Percentiles rank a stretch among this genome's conserved stretches.
Evolutionary conservation across 1,139 yeast genomes (phyloP).

Genomic region (Candida frijolesensis): DNA sequence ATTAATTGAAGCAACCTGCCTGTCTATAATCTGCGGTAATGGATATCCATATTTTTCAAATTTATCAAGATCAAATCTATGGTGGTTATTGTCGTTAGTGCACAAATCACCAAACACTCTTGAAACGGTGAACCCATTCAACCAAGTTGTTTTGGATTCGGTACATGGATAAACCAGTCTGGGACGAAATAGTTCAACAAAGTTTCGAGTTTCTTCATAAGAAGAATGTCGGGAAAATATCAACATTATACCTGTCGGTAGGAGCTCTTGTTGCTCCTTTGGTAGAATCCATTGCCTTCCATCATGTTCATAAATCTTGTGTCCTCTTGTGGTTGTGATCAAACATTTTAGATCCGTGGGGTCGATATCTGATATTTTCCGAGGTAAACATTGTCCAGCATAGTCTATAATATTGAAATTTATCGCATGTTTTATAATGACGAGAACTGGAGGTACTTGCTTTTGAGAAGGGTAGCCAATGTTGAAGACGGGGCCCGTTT

Average conservation of each 20-base stretch:
- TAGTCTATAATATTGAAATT: conserved; percentile 41
- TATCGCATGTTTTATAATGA: conserved; percentile 39
- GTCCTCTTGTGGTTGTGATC: conserved; percentile 25
- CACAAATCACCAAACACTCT: conserved; percentile 49
- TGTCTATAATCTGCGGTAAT: conserved; percentile 11
- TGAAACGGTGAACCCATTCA: conserved; percentile 43
- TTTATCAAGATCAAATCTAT: conserved; percentile 34
- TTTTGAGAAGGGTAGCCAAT: conserved; percentile 7
- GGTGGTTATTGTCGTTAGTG: conserved; percentile 20
- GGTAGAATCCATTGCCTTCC: conserved; percentile 34
- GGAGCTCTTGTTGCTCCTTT: conserved; percentile 26
- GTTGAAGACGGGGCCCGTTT: conserved; percentile 10
- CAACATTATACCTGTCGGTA: conserved; percentile 43
- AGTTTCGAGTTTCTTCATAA: conserved; percentile 42
- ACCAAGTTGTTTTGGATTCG: conserved; percentile 38
- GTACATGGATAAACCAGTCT: conserved; percentile 50
- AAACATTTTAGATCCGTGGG: conserved; percentile 17
- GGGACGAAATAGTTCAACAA: conserved; percentile 43
- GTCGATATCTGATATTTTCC: conserved; percentile 23
- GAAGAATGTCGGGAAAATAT: conserved; percentile 61
- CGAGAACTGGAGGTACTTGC: conserved; percentile 7
- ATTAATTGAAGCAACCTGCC: conserved; percentile 29
- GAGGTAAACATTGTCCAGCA: conserved; percentile 31
- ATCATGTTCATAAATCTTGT: conserved; percentile 24
- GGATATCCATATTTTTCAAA: conserved; percentile 25